Percentiles rank a stretch among this genome's conserved stretches.
Conservation (phyloP, 1,139 yeast genomes). For the Entelexis paramagnoliae region DNA sequence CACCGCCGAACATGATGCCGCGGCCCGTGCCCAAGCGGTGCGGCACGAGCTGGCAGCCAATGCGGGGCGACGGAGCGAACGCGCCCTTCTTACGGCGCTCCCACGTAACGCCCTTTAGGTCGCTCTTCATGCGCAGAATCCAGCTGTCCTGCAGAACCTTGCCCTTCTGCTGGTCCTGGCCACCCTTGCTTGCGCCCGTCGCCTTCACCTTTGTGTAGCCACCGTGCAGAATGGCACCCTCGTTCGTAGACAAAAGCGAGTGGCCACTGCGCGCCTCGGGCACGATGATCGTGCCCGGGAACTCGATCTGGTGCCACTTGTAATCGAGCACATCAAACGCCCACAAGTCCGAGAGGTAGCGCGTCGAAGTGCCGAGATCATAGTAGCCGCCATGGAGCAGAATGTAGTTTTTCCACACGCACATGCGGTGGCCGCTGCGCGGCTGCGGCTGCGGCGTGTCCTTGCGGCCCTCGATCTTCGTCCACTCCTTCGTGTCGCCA, state of each 20-base stretch:
- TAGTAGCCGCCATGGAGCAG: slow-evolving; percentile 86
- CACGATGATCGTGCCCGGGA: slow-evolving; percentile 65
- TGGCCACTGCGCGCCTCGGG: slow-evolving; percentile 96
- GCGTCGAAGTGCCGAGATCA: slow-evolving; percentile 74
- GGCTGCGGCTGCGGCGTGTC: slow-evolving; percentile 53
- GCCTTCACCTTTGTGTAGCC: slow-evolving; percentile 93
- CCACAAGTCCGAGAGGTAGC: slow-evolving; percentile 83
- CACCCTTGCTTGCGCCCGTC: slow-evolving; percentile 23
- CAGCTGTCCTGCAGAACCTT: slow-evolving; percentile 83
- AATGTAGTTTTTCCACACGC: slow-evolving; percentile 83
- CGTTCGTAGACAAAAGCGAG: slow-evolving; percentile 68
- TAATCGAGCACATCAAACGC: slow-evolving; percentile 79
- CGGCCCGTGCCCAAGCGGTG: slow-evolving; percentile 60
- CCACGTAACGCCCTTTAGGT: slow-evolving; percentile 70
- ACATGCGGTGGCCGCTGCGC: slow-evolving; percentile 84
- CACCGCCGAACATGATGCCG: slow-evolving; percentile 93
- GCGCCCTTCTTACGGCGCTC: slow-evolving; percentile 87
- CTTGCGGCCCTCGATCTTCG: slow-evolving; percentile 63
- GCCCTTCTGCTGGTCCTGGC: slow-evolving; percentile 82
- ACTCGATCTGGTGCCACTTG: slow-evolving; percentile 84
- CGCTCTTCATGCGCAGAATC: slow-evolving; percentile 79
- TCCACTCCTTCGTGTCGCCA: slow-evolving; percentile 77
- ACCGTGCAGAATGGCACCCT: slow-evolving; percentile 82
- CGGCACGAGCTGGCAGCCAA: slow-evolving; percentile 82
- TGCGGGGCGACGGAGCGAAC: slow-evolving; percentile 80